Evolutionary conservation across 192 early-diverging fungal species (phyloP), one percentile per base, ranked within the genome.

Genomic region (Coemansia asiatica): DNA sequence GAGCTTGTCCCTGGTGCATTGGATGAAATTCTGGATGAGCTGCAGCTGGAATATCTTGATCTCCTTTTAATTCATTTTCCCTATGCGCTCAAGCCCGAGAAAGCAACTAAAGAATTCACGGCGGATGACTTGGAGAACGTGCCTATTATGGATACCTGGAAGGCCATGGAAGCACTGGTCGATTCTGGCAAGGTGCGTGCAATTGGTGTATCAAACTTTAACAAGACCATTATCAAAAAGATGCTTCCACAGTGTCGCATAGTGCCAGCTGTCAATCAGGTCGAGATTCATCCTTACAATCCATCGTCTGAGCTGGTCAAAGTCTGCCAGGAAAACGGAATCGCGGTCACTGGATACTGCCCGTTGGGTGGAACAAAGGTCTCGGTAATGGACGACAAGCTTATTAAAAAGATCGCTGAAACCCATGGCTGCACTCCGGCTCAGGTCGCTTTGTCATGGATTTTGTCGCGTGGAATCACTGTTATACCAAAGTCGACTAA

Each of bases 11-110:
- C 67, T 6, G 72, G 73, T n/a, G 90, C 88, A 0, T 64, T 90
- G 6, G 82, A 89, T 59, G 68, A 72, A 7, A 89, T 92, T 3
- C 83, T 95, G 12, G 65, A 79, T 31, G 87, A 91, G 67, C 82
- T 95, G 8, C 77, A 84, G 44, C 60, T 91, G 29, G 84, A 88
- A 27, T 93, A 96, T 66, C 68, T 96, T 22, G 93, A 96, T 61
- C 61, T 94, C 29, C 91, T 92, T 64, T 75, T 96, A 35, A 85
- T 95, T 63, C 94, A 95, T 80, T 95, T 90, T 90, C 93, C 94
- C 2, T 63, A 86, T 28, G 87, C 91, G 6, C 83, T 90, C 49
- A 73, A 75, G 31, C 79, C 79, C n/a, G 71, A 74, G 51, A 63
- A 57, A 13, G 66, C 60, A 7, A 16, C 57, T 1, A 72, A 66